phyloP scores from a whole-genome alignment of 129 eudicot genomes.

The Heracleum sosnowskyi region DNA sequence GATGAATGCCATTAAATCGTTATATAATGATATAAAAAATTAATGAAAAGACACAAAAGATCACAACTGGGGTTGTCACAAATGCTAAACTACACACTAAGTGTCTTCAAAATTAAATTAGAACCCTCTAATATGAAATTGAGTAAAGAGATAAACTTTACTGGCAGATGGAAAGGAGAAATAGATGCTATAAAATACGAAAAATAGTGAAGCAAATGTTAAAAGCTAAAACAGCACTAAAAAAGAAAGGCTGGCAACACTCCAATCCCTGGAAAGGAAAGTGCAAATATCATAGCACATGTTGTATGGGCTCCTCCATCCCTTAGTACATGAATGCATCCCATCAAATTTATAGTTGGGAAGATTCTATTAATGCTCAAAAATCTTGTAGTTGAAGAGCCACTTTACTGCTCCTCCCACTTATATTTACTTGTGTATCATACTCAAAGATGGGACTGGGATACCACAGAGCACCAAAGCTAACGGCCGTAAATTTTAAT shows the following conservation, averaged over 20 bases:
- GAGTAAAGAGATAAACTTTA: neutral
- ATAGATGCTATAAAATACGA: conserved; percentile 2
- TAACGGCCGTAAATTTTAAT: neutral
- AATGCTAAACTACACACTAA: conserved; percentile 4
- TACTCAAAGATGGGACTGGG: neutral
- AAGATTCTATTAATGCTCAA: neutral
- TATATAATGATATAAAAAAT: neutral
- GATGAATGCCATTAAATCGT: neutral
- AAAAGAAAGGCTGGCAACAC: conserved; percentile 5
- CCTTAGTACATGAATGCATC: conserved; percentile 6
- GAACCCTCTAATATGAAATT: neutral
- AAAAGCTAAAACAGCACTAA: neutral
- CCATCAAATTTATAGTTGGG: conserved; percentile 7
- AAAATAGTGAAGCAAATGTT: neutral
- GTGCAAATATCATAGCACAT: conserved; percentile 5
- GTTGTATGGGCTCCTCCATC: conserved; percentile 5
- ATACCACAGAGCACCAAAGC: conserved; percentile 1
- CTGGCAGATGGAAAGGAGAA: neutral
- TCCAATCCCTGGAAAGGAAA: conserved; percentile 13
- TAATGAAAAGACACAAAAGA: neutral
- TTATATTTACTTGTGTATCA: neutral
- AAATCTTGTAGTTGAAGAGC: neutral
- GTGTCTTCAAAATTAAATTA: neutral
- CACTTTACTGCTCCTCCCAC: conserved; percentile 13
- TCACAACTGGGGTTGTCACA: neutral